Base-by-base conservation (phyloP, 192 early-diverging fungal species). In the Coemansia sp. region DNA sequence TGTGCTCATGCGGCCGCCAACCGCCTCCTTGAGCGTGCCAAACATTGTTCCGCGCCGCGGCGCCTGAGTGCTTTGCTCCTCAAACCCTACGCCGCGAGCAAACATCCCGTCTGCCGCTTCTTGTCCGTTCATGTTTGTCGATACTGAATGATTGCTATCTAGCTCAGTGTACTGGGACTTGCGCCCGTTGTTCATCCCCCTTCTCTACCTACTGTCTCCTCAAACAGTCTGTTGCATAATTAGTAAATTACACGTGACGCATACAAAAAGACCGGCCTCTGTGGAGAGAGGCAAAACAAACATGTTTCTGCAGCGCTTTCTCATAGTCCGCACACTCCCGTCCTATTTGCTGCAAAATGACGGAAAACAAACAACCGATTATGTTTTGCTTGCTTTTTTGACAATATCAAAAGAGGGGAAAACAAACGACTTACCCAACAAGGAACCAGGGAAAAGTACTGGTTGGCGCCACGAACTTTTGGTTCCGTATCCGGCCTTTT, bases 31-130 rank as follows among this genome's bases (percentile, higher is more conserved):
- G 41, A 78, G 54, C 22, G 57, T 59, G 12, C 65, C 66, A 26
- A 78, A 68, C 37, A 71, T 45, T 8, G 69, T 54, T 26, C 32
- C 57, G 18, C 62, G 59, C 50, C 29, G 26, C 58, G 23, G 58
- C 16, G 48, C 59, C 20, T 12, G 20, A 5, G 37, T 56, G 56
- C 60, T 47, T 19, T 56, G 32, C 48, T 69, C 68, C 41, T 78
- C 76, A 19, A 73, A 78, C 6, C 76, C 76, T 8, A 78, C 76
- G 12, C 76, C 76, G 9, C 76, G 70, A 27, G 66, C 63, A 56
- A 78, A 78, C 7, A 63, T 51, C 16, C 57, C 41, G 29, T 20
- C 59, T 38, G 5, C 59, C 41, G 60, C 39, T 20, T 54, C 50
- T 10, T 52, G 50, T 24, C 50, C 56, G 67, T 64, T 68, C 50